A percentile compares a stretch with the other conserved stretches of the same genome.
These are phyloP conservation scores for Lachnellula willkommii DNA, from an alignment of 2,329 filamentous ascomycete genomes.

Conservation along the genomic window DNA sequence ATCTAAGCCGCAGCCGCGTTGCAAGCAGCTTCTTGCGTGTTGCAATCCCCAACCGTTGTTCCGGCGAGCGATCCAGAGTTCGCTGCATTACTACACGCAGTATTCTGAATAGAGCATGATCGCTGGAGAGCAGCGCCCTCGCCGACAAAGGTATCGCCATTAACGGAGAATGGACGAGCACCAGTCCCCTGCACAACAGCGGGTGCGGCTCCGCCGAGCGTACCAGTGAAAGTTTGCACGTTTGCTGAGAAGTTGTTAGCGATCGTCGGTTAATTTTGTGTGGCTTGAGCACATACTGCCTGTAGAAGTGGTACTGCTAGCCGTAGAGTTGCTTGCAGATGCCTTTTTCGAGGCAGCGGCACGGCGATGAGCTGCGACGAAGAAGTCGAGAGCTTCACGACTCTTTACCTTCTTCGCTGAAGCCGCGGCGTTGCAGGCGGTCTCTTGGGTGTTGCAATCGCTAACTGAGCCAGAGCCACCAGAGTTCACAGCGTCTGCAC, in stretches of 20 bases:
- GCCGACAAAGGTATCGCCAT: constrained; percentile 54
- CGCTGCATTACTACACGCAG: constrained; percentile 51
- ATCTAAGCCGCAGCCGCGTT: constrained; percentile 21
- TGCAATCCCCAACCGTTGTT: constrained; percentile 44
- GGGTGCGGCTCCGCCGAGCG: constrained; percentile 48
- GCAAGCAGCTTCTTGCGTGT: constrained; percentile 36
- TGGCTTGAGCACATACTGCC: constrained; percentile 22
- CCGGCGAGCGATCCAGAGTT: constrained; percentile 44
- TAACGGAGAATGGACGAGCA: constrained; percentile 50
- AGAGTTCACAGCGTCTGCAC: constrained; percentile 51
- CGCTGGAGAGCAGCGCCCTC: constrained; percentile 51
- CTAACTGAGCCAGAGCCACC: constrained; percentile 39
- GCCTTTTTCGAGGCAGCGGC: constrained; percentile 40
- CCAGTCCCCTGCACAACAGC: constrained; percentile 43
- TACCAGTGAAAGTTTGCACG: constrained; percentile 39
- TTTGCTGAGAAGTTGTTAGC: constrained; percentile 25
- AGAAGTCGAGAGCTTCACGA: constrained; percentile 31
- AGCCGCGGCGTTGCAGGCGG: constrained; percentile 35
- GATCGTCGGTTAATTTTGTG: not conserved
- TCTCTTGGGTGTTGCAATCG: constrained; percentile 54
- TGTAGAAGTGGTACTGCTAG: constrained; percentile 32
- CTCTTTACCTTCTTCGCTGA: constrained; percentile 19
- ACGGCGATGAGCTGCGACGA: constrained; percentile 39
- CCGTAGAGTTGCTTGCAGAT: constrained; percentile 13
- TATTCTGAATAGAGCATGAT: constrained; percentile 58